Percentiles rank a stretch among this genome's conserved stretches.
Evolutionary conservation across 1,284 basidiomycete genomes (phyloP).

Genomic region (Golubevia pallescens): DNA sequence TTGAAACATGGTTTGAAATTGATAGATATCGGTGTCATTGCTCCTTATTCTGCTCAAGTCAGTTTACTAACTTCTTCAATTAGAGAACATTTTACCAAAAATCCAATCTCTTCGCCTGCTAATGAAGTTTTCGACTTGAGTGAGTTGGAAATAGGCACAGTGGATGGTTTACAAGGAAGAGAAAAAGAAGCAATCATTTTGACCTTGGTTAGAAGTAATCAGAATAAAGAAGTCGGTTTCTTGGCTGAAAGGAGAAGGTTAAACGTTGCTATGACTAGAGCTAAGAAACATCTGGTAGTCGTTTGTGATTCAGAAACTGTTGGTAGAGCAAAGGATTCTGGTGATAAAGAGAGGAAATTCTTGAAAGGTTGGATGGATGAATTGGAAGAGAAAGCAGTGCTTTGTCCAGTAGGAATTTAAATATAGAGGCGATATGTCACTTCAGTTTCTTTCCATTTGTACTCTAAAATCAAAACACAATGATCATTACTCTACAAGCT

Average conservation of each 20-base stretch:
- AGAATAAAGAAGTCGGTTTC: slow-evolving; percentile 46
- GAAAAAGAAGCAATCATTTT: slow-evolving; percentile 59
- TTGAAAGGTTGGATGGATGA: slow-evolving; percentile 20
- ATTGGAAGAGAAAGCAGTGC: slow-evolving; percentile 15
- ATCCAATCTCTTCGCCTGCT: background rate
- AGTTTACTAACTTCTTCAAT: slow-evolving; percentile 24
- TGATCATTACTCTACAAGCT: no score
- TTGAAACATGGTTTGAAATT: slow-evolving; percentile 24
- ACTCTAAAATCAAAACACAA: no score
- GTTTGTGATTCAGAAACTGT: slow-evolving; percentile 54
- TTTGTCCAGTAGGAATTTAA: background rate
- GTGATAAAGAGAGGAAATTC: slow-evolving; percentile 11
- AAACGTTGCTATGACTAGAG: slow-evolving; percentile 60
- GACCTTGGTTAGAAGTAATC: slow-evolving; percentile 46
- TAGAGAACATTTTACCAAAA: background rate
- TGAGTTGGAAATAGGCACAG: slow-evolving; percentile 39
- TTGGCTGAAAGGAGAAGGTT: slow-evolving; percentile 47
- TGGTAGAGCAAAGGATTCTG: slow-evolving; percentile 1
- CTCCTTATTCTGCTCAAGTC: slow-evolving; percentile 58
- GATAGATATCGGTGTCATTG: slow-evolving; percentile 36
- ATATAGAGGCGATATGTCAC: no score
- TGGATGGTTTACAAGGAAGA: slow-evolving; percentile 57
- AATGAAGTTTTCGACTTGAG: background rate
- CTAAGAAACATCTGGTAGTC: slow-evolving; percentile 51
- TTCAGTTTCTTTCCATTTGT: no score